Evolutionary conservation across 139 green algal species (phyloP), one percentile per base, ranked within the genome.

Genomic region (Chlamydomonas schloesseri): DNA sequence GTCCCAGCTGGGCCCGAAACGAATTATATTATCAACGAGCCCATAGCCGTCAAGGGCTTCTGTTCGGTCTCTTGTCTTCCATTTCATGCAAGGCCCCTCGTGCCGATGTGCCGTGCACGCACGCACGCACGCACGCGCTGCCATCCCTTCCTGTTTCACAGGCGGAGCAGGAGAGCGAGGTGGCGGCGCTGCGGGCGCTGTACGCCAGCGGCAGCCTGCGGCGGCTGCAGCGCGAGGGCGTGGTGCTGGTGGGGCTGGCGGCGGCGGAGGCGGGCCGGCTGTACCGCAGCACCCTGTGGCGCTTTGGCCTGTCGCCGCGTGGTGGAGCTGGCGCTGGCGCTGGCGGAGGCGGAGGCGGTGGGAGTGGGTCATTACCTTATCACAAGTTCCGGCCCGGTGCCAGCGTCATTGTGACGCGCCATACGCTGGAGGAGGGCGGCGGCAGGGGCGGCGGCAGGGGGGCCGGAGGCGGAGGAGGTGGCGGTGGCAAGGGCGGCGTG

Each of bases 301-400:
- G 69, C 42, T 90, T 93, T 31, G 46, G 11, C 46, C 17, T 89
- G 42, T 8, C 42, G 42, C 42, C 42, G 42, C 42, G 42, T 8
- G 8, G 42, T 50, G 42, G 42, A 1, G 26, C 20, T n/a, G 5
- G 28, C 5, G 58, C 20, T 20, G 28, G 34, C 23, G 53, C 26
- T 36, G 53, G 73, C 60, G n/a, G 29, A 24, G 36, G 24, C 28
- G 68, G 29, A 10, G 34, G 46, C 5, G 60, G n/a, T 69, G 57
- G 11, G 18, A 3, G 55, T 11, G 20, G 55, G 8, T 60, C 18
- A 21, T 77, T 95, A 71, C 91, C 93, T 28, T 91, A 94, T 71
- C 92, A 95, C 70, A 73, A 86, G 55, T 65, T 95, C 79, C 72
- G 79, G 20, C 68, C 81, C 5, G 93, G 93, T 0, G 90, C 90